Conservation (phyloP, 441 rosid species). For the Flueggea neowawraea region DNA sequence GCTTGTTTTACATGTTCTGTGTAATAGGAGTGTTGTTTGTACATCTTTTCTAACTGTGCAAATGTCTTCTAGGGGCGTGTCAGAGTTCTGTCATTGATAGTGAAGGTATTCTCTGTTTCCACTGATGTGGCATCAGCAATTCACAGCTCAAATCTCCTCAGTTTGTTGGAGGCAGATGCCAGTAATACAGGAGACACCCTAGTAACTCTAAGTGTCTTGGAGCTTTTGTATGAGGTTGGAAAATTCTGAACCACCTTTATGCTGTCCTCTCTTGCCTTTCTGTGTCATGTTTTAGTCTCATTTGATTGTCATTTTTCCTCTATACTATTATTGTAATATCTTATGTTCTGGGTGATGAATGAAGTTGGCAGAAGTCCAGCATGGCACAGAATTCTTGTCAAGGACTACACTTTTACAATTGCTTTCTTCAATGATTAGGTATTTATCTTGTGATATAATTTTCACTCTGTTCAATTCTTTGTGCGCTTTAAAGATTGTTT, state of each 20-base stretch:
- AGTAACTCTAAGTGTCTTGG: slow-evolving; percentile 63
- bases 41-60: background rate
- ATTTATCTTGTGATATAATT: slow-evolving; percentile 10
- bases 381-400: slow-evolving; percentile 72
- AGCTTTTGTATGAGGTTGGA: slow-evolving; percentile 84
- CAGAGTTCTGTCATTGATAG: slow-evolving; percentile 71
- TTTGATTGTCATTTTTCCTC: slow-evolving; percentile 8
- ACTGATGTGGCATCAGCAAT: slow-evolving; percentile 57
- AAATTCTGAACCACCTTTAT: slow-evolving; percentile 7
- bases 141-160: slow-evolving; percentile 57
- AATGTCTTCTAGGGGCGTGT: slow-evolving; percentile 67
- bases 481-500: background rate
- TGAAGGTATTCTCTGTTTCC: slow-evolving; percentile 86
- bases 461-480: background rate
- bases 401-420: slow-evolving; percentile 62
- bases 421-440: slow-evolving; percentile 73
- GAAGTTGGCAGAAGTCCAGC: slow-evolving; percentile 72
- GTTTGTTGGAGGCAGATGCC: slow-evolving; percentile 69
- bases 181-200: slow-evolving; percentile 60
- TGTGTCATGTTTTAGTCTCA: slow-evolving; percentile 1
- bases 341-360: slow-evolving; percentile 13
- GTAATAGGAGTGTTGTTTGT: background rate
- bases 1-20: too few relatives aligned
- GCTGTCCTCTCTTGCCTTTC: background rate
- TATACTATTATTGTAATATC: background rate